Evolutionary conservation across 2,329 filamentous ascomycete species (phyloP).

Genomic region (Claviceps quebecensis): DNA sequence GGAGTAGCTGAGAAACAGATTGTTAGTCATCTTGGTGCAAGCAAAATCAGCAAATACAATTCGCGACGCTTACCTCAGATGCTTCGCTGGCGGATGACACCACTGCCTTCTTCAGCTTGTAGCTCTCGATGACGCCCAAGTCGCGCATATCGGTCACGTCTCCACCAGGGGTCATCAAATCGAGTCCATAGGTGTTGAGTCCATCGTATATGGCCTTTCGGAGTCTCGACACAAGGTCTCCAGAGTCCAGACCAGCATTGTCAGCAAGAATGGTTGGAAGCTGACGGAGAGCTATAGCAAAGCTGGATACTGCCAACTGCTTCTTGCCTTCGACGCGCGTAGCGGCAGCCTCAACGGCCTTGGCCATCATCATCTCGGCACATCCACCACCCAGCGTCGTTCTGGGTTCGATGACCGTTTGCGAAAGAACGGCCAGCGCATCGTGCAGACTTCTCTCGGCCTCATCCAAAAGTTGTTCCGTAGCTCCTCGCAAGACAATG

Average conservation of each 20-base stretch:
- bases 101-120: slow-evolving; percentile 97
- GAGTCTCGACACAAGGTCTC: slow-evolving; percentile 80
- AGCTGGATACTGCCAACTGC: slow-evolving; percentile 81
- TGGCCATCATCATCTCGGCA: slow-evolving; percentile 98
- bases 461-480: slow-evolving; percentile 92
- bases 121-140: slow-evolving; percentile 88
- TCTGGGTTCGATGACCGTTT: slow-evolving; percentile 87
- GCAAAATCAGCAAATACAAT: neutral
- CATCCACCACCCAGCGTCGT: slow-evolving; percentile 92
- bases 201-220: slow-evolving; percentile 92
- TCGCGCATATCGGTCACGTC: slow-evolving; percentile 94
- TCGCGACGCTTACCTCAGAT: slow-evolving; percentile 62
- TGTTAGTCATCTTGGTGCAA: neutral
- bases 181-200: slow-evolving; percentile 80
- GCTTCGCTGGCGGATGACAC: slow-evolving; percentile 93
- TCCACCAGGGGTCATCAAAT: slow-evolving; percentile 77
- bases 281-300: slow-evolving; percentile 79
- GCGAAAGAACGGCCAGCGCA: slow-evolving; percentile 86
- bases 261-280: slow-evolving; percentile 93
- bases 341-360: slow-evolving; percentile 86
- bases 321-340: slow-evolving; percentile 95
- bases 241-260: slow-evolving; percentile 92
- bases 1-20: slow-evolving; percentile 46
- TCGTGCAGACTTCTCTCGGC: slow-evolving; percentile 93
- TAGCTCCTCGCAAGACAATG: slow-evolving; percentile 88